Evolutionary conservation across 768 basidiomycete species (phyloP).

Genomic region (Tylopilus intermedius): DNA sequence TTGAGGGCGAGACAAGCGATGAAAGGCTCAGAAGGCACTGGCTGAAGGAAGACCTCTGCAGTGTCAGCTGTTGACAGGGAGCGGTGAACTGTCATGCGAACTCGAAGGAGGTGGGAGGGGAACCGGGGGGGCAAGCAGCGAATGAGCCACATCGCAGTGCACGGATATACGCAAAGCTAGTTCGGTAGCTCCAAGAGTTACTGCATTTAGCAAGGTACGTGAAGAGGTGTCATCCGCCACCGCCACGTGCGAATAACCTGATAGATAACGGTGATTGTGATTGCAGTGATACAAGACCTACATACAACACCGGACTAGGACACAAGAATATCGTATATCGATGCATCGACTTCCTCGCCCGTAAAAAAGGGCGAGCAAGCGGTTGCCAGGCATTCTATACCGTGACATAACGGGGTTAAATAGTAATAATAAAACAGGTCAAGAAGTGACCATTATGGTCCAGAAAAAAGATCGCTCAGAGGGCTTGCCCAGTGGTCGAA

Average conservation of each 20-base stretch:
- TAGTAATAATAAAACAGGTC: constrained; percentile 19
- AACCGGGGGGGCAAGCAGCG: neutral
- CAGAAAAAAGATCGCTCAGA: constrained; percentile 6
- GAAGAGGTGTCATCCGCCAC: neutral
- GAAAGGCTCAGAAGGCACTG: constrained; percentile 52
- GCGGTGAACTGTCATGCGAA: constrained; percentile 5
- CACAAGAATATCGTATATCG: constrained; percentile 2
- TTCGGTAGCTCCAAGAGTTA: no score
- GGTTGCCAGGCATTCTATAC: constrained; percentile 2
- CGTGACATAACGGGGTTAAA: constrained; percentile 12
- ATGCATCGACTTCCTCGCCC: constrained; percentile 2
- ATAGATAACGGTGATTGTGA: neutral
- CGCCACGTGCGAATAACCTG: neutral
- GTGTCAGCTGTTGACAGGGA: constrained; percentile 18
- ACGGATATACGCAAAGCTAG: no score
- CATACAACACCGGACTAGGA: constrained; percentile 4
- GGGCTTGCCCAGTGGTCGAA: constrained; percentile 12
- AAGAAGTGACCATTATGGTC: neutral
- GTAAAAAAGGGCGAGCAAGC: constrained; percentile 6
- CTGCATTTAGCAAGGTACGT: no score
- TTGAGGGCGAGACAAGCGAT: constrained; percentile 74
- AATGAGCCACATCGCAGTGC: neutral
- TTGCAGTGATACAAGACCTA: neutral
- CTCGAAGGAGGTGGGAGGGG: neutral
- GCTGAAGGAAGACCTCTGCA: constrained; percentile 45